phyloP scores from a whole-genome alignment of 2,329 filamentous ascomycete species.

The Aspergillus arachidicola region DNA sequence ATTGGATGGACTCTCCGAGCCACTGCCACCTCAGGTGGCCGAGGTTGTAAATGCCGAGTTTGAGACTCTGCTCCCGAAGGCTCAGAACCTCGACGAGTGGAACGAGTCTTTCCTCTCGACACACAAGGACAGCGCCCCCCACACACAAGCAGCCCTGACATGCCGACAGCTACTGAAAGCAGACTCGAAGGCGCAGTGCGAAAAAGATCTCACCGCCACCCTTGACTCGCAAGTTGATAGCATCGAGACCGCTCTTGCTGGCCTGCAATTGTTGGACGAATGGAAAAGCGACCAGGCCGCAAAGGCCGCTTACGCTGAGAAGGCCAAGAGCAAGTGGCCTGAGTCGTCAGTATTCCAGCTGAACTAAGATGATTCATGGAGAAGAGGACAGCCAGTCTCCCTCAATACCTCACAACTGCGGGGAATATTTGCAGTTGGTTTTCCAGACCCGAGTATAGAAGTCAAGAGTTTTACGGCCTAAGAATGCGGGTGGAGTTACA shows the following conservation, averaged over 20 bases:
- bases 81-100: conserved; percentile 60
- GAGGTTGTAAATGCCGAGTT: conserved; percentile 73
- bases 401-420: background rate
- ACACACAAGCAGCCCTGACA: conserved; percentile 66
- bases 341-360: conserved; percentile 42
- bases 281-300: conserved; percentile 54
- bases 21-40: conserved; percentile 66
- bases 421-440: background rate
- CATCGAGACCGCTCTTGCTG: conserved; percentile 59
- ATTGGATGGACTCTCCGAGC: conserved; percentile 58
- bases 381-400: background rate
- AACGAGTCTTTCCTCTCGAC: conserved; percentile 68
- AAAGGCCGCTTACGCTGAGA: conserved; percentile 53
- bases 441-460: conserved; percentile 1
- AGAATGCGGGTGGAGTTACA: background rate
- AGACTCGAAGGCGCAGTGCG: conserved; percentile 58
- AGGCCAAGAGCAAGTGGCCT: conserved; percentile 44
- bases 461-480: background rate
- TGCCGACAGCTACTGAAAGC: conserved; percentile 61
- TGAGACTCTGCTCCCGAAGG: conserved; percentile 59
- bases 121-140: conserved; percentile 63
- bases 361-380: conserved; percentile 18
- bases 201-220: conserved; percentile 64
- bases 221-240: conserved; percentile 56
- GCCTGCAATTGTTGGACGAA: conserved; percentile 54